Conservation (phyloP, 495 filamentous ascomycete genomes). For the Penicillium macrosclerotiorum region DNA sequence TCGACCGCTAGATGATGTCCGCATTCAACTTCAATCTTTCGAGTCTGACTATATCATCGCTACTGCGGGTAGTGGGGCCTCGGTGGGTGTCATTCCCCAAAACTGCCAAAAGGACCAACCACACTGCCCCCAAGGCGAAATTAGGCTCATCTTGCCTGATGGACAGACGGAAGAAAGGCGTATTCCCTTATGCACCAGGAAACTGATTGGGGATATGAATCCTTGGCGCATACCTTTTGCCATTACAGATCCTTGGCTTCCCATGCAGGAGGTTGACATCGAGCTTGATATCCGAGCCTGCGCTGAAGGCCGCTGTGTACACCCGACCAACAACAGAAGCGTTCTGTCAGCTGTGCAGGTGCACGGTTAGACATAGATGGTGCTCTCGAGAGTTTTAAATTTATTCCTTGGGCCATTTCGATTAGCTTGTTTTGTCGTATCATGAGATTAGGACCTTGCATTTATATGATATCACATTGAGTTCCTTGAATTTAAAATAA, state of each 20-base stretch:
- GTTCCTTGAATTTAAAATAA: too few relatives aligned
- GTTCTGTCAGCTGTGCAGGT: too few relatives aligned
- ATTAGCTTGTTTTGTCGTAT: too few relatives aligned
- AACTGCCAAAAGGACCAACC: constrained; percentile 1
- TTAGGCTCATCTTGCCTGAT: background rate
- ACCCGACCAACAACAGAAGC: background rate
- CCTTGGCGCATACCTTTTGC: constrained; percentile 15
- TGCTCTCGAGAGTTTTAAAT: too few relatives aligned
- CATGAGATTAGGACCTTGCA: too few relatives aligned
- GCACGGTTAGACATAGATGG: too few relatives aligned
- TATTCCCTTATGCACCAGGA: constrained; percentile 14
- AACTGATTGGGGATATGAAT: constrained; percentile 16
- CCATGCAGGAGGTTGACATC: constrained; percentile 27
- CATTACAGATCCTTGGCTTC: constrained; percentile 26
- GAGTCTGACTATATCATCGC: constrained; percentile 62
- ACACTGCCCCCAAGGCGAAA: constrained; percentile 8
- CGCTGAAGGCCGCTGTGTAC: constrained; percentile 23
- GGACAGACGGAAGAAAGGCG: background rate
- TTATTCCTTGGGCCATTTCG: too few relatives aligned
- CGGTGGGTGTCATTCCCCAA: constrained; percentile 22
- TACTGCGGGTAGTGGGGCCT: constrained; percentile 43
- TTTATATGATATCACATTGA: too few relatives aligned
- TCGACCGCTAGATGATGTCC: constrained; percentile 48
- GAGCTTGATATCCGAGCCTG: constrained; percentile 25
- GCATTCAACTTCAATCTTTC: constrained; percentile 60